phyloP scores from a whole-genome alignment of 495 filamentous ascomycete genomes.

The Daldinia bambusicola region DNA sequence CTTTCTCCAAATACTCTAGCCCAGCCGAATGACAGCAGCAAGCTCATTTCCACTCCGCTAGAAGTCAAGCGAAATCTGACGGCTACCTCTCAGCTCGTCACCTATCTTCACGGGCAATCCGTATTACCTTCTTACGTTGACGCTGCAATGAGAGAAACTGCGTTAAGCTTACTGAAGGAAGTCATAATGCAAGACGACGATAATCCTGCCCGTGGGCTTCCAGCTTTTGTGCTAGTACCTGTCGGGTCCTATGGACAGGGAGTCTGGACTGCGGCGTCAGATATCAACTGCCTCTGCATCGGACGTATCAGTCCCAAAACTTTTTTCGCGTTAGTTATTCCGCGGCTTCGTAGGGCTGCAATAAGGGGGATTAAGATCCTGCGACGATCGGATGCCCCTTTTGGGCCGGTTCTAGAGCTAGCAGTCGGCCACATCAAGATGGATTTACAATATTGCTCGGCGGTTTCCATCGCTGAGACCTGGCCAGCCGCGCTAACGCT shows the following conservation, averaged over 20 bases:
- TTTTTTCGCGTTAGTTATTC: slow-evolving; percentile 64
- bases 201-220: slow-evolving; percentile 32
- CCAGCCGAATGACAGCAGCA: neutral
- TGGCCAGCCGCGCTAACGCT: slow-evolving; percentile 51
- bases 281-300: slow-evolving; percentile 68
- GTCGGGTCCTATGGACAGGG: slow-evolving; percentile 70
- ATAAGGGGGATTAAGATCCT: slow-evolving; percentile 58
- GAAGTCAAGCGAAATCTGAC: slow-evolving; percentile 40
- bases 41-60: slow-evolving; percentile 45
- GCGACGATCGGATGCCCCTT: slow-evolving; percentile 61
- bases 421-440: slow-evolving; percentile 60
- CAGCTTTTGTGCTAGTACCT: slow-evolving; percentile 60
- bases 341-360: slow-evolving; percentile 58
- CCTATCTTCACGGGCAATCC: slow-evolving; percentile 41
- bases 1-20: slow-evolving; percentile 26
- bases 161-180: slow-evolving; percentile 55
- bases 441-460: slow-evolving; percentile 69
- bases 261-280: slow-evolving; percentile 64
- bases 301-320: slow-evolving; percentile 63
- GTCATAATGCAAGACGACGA: slow-evolving; percentile 46
- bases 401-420: slow-evolving; percentile 66
- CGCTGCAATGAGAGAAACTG: slow-evolving; percentile 50
- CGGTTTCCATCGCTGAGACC: slow-evolving; percentile 56
- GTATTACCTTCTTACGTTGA: slow-evolving; percentile 59
- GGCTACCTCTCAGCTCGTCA: slow-evolving; percentile 39